Percentiles rank a stretch among this genome's conserved stretches.
Conservation (phyloP, 768 basidiomycete genomes). For the Dioszegia crocea region DNA sequence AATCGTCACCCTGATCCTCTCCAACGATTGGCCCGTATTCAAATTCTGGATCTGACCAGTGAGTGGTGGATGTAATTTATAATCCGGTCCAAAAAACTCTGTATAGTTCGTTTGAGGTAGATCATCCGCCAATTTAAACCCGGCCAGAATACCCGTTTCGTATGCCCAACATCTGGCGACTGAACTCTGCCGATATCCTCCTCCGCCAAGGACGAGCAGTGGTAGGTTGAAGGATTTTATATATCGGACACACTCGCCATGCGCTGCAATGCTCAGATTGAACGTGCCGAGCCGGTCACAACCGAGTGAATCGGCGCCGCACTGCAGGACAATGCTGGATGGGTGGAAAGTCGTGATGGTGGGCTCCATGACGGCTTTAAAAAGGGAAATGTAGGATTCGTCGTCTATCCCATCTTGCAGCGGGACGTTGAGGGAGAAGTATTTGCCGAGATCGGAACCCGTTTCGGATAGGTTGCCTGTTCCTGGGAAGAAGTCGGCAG, state of each 20-base stretch:
- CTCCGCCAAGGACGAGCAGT: constrained; percentile 84
- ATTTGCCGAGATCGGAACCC: constrained; percentile 70
- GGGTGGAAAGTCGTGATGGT: constrained; percentile 85
- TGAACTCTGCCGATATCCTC: constrained; percentile 94
- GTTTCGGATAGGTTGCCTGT: constrained; percentile 95
- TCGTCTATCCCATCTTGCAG: constrained; percentile 95
- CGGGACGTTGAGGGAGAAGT: constrained; percentile 93
- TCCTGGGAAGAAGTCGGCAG: constrained; percentile 95
- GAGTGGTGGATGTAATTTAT: constrained; percentile 87
- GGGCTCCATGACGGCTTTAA: constrained; percentile 94
- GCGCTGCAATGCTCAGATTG: constrained; percentile 94
- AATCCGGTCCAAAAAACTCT: constrained; percentile 85
- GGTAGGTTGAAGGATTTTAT: constrained; percentile 89
- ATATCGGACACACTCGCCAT: constrained; percentile 97
- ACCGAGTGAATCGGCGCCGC: constrained; percentile 92
- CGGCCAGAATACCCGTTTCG: constrained; percentile 89
- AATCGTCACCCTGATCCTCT: constrained; percentile 79
- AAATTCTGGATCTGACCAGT: constrained; percentile 76
- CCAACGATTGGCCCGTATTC: constrained; percentile 75
- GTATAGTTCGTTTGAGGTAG: constrained; percentile 88
- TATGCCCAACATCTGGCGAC: constrained; percentile 99
- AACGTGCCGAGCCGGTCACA: constrained; percentile 93
- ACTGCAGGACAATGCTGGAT: constrained; percentile 86
- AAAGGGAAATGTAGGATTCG: constrained; percentile 89
- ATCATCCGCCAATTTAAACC: constrained; percentile 71